Evolutionary conservation across 805 yeast species (phyloP).

Genomic region (Starmerella riodocensis): DNA sequence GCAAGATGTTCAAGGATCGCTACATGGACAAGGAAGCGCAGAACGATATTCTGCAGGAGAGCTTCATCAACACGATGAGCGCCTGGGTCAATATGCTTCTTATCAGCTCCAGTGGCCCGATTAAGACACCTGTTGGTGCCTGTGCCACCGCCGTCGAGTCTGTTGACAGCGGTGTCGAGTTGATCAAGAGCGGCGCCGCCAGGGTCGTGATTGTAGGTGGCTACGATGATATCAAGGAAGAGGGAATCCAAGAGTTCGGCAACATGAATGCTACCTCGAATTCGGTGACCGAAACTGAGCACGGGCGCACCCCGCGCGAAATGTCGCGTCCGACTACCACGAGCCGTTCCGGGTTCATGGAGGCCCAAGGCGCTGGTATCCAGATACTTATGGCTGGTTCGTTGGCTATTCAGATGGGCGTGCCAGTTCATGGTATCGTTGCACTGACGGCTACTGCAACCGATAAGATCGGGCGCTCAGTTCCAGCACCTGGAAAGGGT

Average conservation of each 20-base stretch:
- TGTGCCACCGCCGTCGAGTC: constrained; percentile 99
- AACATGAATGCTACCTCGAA: constrained; percentile 98
- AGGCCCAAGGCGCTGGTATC: constrained; percentile 98
- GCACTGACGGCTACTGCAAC: constrained; percentile 94
- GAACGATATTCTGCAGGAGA: constrained; percentile 93
- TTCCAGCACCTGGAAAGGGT: constrained; percentile 99
- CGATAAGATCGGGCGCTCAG: constrained; percentile 96
- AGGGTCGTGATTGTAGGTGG: constrained; percentile 97
- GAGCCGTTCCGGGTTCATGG: constrained; percentile 96
- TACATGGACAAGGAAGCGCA: constrained; percentile 87
- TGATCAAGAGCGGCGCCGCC: constrained; percentile 86
- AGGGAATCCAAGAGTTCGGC: constrained; percentile 94
- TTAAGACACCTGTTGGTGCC: constrained; percentile 98
- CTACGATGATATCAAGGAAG: constrained; percentile 98
- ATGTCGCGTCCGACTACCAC: constrained; percentile 99
- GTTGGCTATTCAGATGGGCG: constrained; percentile 94
- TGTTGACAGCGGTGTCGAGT: constrained; percentile 89
- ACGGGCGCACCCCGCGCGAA: constrained; percentile 95
- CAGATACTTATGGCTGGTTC: constrained; percentile 93
- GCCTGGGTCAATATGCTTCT: constrained; percentile 99
- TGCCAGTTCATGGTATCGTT: constrained; percentile 90
- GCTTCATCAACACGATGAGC: constrained; percentile 96
- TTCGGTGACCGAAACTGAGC: constrained; percentile 71
- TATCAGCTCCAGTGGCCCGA: constrained; percentile 94
- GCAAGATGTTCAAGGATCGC: constrained; percentile 96